Evolutionary conservation across 495 filamentous ascomycete genomes (phyloP).

Genomic region (Daldinia decipiens): DNA sequence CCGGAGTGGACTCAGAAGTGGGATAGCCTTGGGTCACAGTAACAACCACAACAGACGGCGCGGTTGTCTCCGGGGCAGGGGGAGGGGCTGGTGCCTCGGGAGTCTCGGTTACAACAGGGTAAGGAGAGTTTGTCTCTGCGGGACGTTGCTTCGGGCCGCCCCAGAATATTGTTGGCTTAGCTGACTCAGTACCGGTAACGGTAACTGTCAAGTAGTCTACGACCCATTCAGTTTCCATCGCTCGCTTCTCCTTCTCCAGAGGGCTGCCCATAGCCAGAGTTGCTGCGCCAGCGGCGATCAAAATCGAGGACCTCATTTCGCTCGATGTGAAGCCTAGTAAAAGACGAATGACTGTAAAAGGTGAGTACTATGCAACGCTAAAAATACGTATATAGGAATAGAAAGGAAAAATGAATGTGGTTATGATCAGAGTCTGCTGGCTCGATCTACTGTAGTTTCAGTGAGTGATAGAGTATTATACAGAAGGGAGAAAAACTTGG

Average conservation of each 20-base stretch:
- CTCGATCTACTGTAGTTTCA: slow-evolving; percentile 8
- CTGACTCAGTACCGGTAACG: slow-evolving; percentile 54
- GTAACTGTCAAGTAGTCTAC: slow-evolving; percentile 69
- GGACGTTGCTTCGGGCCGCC: slow-evolving; percentile 24
- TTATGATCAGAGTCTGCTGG: slow-evolving; percentile 34
- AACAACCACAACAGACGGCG: slow-evolving; percentile 27
- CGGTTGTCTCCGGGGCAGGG: slow-evolving; percentile 13
- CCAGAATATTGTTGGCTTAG: slow-evolving; percentile 36
- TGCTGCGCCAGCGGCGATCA: slow-evolving; percentile 71
- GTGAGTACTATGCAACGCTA: slow-evolving; percentile 33
- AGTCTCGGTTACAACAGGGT: slow-evolving; percentile 28
- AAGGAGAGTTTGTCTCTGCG: background rate
- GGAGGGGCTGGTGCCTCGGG: slow-evolving; percentile 33
- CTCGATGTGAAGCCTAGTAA: slow-evolving; percentile 22
- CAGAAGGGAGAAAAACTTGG: background rate
- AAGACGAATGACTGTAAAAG: slow-evolving; percentile 27
- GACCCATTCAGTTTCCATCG: slow-evolving; percentile 64
- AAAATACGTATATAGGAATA: slow-evolving; percentile 20
- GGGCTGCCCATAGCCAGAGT: slow-evolving; percentile 69
- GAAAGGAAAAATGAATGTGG: slow-evolving; percentile 34
- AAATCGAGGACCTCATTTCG: slow-evolving; percentile 76
- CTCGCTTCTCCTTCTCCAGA: slow-evolving; percentile 66
- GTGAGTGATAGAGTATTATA: slow-evolving; percentile 29
- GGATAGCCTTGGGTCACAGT: slow-evolving; percentile 33
- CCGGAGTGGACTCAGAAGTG: background rate